A percentile compares a stretch with the other conserved stretches of the same genome.
Evolutionary conservation across 306 rosid genomes (phyloP).

Genomic region (Trifolium pratense): DNA sequence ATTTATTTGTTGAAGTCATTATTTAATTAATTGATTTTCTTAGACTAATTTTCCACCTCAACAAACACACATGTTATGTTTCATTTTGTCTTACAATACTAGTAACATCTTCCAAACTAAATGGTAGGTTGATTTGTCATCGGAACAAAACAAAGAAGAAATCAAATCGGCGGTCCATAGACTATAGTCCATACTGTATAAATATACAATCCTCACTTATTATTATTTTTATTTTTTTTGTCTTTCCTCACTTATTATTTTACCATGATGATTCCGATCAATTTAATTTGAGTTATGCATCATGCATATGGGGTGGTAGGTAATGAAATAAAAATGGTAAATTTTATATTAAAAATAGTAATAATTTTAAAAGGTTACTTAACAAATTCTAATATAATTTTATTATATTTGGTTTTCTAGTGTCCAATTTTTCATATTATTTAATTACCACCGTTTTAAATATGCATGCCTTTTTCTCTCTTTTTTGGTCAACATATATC

Average conservation of each 20-base stretch:
- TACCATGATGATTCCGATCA: neutral
- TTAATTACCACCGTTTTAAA: neutral
- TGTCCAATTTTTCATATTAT: too few species aligned
- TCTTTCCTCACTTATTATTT: neutral
- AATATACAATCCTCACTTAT: neutral
- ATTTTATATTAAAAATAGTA: too few species aligned
- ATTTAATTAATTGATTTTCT: constrained; percentile 28
- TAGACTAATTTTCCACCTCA: constrained; percentile 35
- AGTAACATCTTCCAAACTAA: neutral
- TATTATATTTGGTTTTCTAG: too few species aligned
- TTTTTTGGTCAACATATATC: too few species aligned
- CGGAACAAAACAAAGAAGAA: neutral
- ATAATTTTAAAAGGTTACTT: too few species aligned
- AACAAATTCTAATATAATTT: too few species aligned
- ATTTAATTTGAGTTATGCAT: neutral
- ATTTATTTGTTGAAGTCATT: constrained; percentile 32
- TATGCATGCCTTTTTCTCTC: neutral
- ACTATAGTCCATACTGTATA: neutral
- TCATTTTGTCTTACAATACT: constrained; percentile 30
- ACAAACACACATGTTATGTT: constrained; percentile 55
- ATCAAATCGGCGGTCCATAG: neutral
- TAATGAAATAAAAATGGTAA: too few species aligned
- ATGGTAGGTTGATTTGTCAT: constrained; percentile 6
- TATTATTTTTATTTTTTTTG: too few species aligned
- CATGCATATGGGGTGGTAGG: too few species aligned